Evolutionary conservation across 805 yeast genomes (phyloP), one percentile per base, ranked within the genome.

Genomic region (Zygotorulaspora sp.): DNA sequence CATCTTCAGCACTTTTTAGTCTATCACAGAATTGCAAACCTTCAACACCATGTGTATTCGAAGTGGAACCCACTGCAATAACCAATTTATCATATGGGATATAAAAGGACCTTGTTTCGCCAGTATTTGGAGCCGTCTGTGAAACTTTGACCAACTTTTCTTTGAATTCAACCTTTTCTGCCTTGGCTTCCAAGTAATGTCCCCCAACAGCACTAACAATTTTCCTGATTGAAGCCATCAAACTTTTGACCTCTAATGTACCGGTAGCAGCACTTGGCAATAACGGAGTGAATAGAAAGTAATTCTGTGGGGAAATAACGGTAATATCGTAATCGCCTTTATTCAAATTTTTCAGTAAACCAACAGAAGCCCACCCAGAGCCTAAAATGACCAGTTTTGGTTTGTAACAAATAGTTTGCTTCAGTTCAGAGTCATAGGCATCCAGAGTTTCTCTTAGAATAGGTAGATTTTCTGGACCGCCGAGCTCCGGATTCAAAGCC

Each of bases 391-490:
- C 83, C 36, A 80, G 61, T 43, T 71, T 70, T 23, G 81, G 82
- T 54, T 70, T 76, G 43, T 63, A 70, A 41, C 68, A 65, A 7
- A 65, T 42, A n/a, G 58, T 48, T 39, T 69, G 71, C 47, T 71
- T 73, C n/a, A 59, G 68, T 14, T 63, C 68, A 18, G 64, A 58
- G 52, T 80, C 86, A 43, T 67, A 71, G 26, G 75, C 74, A 50
- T 80, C 87, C 38, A 80, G 59, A 42, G 71, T 73, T 23, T 72
- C 67, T 25, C 68, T 69, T 44, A 78, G 64, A 19, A 80, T 73
- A 1, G 85, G 86, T 41, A 81, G 62, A 48, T 81, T 77, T 53
- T 80, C 83, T 15, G 87, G 86, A 2, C 88, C 88, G 5, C 87
- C 87, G 6, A 52, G 53, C 26, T 66, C 63, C 20, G 86, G 84